Base-by-base conservation (phyloP, 176 grass and related monocot genomes). In the Oryza meyeriana region DNA sequence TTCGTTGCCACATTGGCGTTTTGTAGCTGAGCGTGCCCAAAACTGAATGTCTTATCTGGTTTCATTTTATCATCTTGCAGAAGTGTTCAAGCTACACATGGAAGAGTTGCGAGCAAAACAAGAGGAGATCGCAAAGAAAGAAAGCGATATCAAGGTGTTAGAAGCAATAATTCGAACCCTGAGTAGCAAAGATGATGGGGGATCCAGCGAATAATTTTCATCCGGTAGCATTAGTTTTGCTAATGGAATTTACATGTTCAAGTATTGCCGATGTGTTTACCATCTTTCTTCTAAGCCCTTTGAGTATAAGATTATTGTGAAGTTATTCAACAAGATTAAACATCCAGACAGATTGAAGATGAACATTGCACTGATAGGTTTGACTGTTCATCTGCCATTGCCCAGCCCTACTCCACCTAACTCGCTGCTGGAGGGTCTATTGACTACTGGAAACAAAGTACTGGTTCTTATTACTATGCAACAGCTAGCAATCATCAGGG, bases 141-240 rank as follows among this genome's bases (percentile, higher is more conserved):
- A 93, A 50, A 83, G 92, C 18, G 92, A 95, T 57, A 98, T 98
- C 77, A 98, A 98, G 77, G 84, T 98, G 73, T 83, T 98, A 61
- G 92, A 98, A 90, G 95, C 95, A 59, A 98, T 95, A 63, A 95
- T 98, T 84, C 89, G 83, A 77, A 98, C 92, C 55, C 61, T 98
- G 36, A 91, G 95, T 93, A 88, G 25, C 74, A 93, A 89, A 89
- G 90, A 91, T 75, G 84, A 82, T 24, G 85, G 79, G 62, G 74
- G 59, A 67, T 83, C 89, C 41, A 88, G 81, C 24, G 85, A 85
- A 58, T 92, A 84, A 86, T 86, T 63, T 14, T 10, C 26, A 22
- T 65, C 5, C 4, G 12, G 20, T 24, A 76, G 39, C 64, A 26
- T 64, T 41, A 10, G 61, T 24, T 63, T 59, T 80, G 20, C 64